Conservation (phyloP, 1,284 basidiomycete species). For the Boletus calvinii region DNA sequence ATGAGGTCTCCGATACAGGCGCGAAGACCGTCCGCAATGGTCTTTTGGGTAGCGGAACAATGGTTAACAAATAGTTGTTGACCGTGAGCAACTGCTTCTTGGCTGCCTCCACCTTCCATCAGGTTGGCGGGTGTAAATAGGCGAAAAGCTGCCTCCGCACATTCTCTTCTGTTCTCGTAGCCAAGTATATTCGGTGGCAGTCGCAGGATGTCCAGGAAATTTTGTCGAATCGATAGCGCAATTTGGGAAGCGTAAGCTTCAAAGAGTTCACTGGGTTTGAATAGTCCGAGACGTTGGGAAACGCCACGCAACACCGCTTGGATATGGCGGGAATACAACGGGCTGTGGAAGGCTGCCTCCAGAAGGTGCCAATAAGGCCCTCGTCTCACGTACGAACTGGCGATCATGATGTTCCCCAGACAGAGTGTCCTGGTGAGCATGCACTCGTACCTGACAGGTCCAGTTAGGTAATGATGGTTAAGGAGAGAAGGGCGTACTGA, state of each 20-base stretch:
- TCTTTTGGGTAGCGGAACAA: conserved; percentile 59
- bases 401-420: conserved; percentile 82
- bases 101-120: conserved; percentile 36
- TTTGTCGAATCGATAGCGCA: conserved; percentile 59
- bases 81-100: conserved; percentile 38
- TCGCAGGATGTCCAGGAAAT: conserved; percentile 54
- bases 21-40: conserved; percentile 50
- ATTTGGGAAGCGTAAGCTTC: conserved; percentile 79
- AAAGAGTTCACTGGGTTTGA: conserved; percentile 66
- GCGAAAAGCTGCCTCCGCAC: conserved; percentile 59
- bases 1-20: conserved; percentile 74
- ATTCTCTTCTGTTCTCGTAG: conserved; percentile 59
- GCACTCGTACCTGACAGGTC: conserved; percentile 58
- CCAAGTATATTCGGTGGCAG: conserved; percentile 74
- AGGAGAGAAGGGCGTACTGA: conserved; percentile 42
- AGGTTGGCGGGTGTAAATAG: conserved; percentile 64
- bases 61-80: conserved; percentile 56
- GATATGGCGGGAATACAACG: conserved; percentile 59
- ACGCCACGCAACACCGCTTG: conserved; percentile 64
- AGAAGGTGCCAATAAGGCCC: conserved; percentile 87
- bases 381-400: conserved; percentile 78
- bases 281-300: conserved; percentile 68
- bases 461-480: conserved; percentile 1
- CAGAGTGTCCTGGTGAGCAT: conserved; percentile 80
- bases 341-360: conserved; percentile 57